These are phyloP conservation scores for Carex littledalei DNA, from an alignment of 176 grass and related monocot species.

Conservation along the genomic window DNA sequence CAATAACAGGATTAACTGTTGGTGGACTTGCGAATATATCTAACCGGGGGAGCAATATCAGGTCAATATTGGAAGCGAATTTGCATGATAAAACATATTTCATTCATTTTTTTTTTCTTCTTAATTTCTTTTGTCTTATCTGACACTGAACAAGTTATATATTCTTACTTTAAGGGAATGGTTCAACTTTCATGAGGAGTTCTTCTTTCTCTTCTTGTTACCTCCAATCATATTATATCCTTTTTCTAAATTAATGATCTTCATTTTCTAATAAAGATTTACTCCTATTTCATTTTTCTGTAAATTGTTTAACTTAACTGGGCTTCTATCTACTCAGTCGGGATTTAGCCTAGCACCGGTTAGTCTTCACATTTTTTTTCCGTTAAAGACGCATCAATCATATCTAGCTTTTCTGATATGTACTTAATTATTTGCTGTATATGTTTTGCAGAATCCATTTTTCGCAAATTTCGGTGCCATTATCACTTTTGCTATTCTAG, in stretches of 20 bases:
- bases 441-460: constrained; percentile 64
- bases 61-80: constrained; percentile 35
- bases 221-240: constrained; percentile 99
- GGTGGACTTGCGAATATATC: constrained; percentile 86
- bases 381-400: neutral
- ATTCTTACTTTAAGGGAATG: constrained; percentile 53
- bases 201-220: constrained; percentile 93
- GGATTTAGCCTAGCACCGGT: constrained; percentile 84
- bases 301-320: constrained; percentile 65
- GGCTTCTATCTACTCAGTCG: constrained; percentile 52
- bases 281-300: neutral
- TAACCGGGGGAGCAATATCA: constrained; percentile 67
- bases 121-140: neutral
- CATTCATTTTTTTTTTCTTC: neutral
- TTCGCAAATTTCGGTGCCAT: constrained; percentile 97
- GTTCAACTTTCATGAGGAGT: constrained; percentile 94
- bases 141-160: constrained; percentile 14
- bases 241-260: constrained; percentile 11
- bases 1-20: constrained; percentile 63
- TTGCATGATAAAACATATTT: neutral
- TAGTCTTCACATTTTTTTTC: constrained; percentile 35
- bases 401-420: neutral
- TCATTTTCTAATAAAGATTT: constrained; percentile 9
- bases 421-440: neutral
- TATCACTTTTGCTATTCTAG: constrained; percentile 85